Percentiles rank a stretch among this genome's conserved stretches.
These are phyloP conservation scores for Syzygium grande DNA, from an alignment of 345 rosid species.

Conservation along the genomic window DNA sequence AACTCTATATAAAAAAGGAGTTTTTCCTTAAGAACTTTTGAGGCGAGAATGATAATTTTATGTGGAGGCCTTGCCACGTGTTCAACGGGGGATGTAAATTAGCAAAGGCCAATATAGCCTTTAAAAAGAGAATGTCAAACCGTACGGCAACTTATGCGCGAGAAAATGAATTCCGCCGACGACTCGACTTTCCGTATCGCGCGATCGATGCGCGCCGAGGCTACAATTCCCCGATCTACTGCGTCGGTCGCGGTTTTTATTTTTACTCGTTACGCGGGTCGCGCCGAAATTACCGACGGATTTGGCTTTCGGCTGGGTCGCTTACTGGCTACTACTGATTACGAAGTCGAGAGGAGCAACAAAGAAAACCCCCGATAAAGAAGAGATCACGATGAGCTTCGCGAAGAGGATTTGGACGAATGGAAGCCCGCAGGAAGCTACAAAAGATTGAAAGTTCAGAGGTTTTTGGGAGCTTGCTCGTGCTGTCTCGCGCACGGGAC, in stretches of 20 bases:
- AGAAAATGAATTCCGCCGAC: not conserved
- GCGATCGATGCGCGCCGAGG: not conserved
- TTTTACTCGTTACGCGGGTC: rapidly evolving
- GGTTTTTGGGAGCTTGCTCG: not conserved
- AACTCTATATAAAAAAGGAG: not conserved
- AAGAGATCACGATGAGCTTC: not conserved
- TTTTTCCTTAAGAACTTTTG: not conserved
- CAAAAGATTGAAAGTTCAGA: not conserved
- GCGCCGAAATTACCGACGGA: rapidly evolving
- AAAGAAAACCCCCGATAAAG: not conserved
- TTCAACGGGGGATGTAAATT: not conserved
- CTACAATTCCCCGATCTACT: not conserved
- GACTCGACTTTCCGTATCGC: not conserved
- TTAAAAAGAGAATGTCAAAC: not conserved
- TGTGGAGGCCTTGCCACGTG: not conserved
- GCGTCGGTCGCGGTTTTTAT: rapidly evolving
- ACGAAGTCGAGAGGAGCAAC: not conserved
- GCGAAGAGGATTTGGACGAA: not conserved
- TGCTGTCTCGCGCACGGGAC: not conserved
- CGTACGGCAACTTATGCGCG: not conserved
- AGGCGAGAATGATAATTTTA: not conserved
- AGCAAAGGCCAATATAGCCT: not conserved
- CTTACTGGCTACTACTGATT: not conserved
- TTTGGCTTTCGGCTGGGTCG: not conserved
- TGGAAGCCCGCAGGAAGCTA: not conserved